A percentile compares a stretch with the other conserved stretches of the same genome.
Evolutionary conservation across 169 alveolate species (phyloP).

Genomic region (Plasmodium malariae): DNA sequence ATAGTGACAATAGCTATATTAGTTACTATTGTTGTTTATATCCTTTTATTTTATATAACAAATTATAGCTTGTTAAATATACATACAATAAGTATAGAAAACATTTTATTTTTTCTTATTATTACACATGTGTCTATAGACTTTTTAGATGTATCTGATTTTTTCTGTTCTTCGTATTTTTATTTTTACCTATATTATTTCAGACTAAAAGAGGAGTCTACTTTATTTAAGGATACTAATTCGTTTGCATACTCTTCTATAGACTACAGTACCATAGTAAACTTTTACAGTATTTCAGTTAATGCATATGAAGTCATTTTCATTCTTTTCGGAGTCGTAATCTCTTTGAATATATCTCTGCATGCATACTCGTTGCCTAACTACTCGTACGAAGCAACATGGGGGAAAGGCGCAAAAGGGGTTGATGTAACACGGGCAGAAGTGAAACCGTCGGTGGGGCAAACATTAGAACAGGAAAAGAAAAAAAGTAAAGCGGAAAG

Average conservation of each 20-base stretch:
- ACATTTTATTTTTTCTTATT: conserved; percentile 20
- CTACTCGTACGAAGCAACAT: conserved; percentile 29
- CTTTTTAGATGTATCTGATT: conserved; percentile 30
- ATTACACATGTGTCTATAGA: conserved; percentile 61
- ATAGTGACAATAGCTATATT: conserved; percentile 20
- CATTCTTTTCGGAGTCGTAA: conserved; percentile 23
- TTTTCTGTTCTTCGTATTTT: conserved; percentile 33
- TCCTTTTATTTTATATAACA: conserved; percentile 20
- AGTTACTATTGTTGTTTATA: conserved; percentile 26
- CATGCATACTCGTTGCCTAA: conserved; percentile 58
- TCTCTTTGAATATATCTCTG: conserved; percentile 24
- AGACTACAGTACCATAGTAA: not conserved
- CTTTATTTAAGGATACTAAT: not conserved
- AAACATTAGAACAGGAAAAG: no score
- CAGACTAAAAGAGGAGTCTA: conserved; percentile 21
- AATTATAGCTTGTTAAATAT: conserved; percentile 28
- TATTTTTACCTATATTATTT: conserved; percentile 46
- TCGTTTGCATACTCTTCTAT: conserved; percentile 3
- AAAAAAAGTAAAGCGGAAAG: no score
- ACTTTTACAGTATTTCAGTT: conserved; percentile 19
- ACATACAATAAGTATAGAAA: conserved; percentile 21
- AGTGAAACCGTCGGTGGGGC: no score
- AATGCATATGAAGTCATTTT: conserved; percentile 28
- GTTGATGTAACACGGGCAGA: no score
- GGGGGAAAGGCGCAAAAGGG: no score